Evolutionary conservation across 2,329 filamentous ascomycete genomes (phyloP).

Genomic region (Ophiostoma ulmi): DNA sequence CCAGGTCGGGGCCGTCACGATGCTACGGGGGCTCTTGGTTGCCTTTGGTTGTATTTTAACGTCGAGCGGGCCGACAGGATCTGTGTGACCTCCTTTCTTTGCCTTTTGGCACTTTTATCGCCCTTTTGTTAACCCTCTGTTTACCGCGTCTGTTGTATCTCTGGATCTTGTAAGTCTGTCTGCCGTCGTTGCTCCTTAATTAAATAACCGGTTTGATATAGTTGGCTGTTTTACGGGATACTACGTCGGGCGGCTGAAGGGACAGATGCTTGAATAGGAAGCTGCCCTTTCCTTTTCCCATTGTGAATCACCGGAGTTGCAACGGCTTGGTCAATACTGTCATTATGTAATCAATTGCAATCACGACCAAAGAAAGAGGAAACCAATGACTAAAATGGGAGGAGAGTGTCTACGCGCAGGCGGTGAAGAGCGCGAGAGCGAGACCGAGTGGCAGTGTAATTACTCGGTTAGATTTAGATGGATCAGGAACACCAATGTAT

Average conservation of each 20-base stretch:
- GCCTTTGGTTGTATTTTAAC: too few relatives aligned
- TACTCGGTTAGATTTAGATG: background rate
- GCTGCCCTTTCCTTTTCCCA: too few relatives aligned
- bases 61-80: too few relatives aligned
- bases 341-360: background rate
- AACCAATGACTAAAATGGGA: background rate
- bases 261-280: background rate
- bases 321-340: too few relatives aligned
- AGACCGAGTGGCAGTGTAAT: background rate
- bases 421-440: too few relatives aligned
- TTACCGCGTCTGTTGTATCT: too few relatives aligned
- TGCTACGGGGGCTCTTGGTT: background rate
- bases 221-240: background rate
- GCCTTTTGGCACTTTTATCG: background rate
- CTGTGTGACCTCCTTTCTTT: background rate
- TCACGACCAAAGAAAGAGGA: background rate
- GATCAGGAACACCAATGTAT: background rate
- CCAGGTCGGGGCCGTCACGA: background rate
- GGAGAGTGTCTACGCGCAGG: background rate
- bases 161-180: background rate
- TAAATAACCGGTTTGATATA: background rate
- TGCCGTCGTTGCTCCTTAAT: background rate
- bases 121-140: background rate
- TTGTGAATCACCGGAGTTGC: background rate
- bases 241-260: background rate